Evolutionary conservation across 2,329 filamentous ascomycete genomes (phyloP).

Genomic region (Ceratocystis papillata): DNA sequence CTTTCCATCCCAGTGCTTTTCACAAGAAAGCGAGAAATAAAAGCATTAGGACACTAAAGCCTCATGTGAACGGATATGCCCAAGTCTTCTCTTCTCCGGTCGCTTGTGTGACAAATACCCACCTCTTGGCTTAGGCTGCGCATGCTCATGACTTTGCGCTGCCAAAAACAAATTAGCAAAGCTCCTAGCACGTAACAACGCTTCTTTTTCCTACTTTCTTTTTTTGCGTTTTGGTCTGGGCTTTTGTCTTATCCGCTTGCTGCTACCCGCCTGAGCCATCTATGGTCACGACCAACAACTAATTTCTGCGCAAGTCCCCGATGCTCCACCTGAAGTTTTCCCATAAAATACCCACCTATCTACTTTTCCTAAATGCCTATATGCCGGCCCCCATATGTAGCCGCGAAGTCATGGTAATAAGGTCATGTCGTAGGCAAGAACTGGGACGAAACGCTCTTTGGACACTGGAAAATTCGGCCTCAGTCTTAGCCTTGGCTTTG

Average conservation of each 20-base stretch:
- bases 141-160: background rate
- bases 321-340: too few relatives aligned
- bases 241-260: background rate
- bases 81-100: background rate
- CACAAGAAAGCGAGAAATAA: background rate
- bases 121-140: background rate
- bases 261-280: too few relatives aligned
- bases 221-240: background rate
- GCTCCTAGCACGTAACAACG: background rate
- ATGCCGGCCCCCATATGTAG: too few relatives aligned
- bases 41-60: background rate
- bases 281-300: too few relatives aligned
- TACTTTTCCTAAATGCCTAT: too few relatives aligned
- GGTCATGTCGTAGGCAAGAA: too few relatives aligned
- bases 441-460: too few relatives aligned
- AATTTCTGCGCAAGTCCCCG: too few relatives aligned
- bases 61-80: background rate
- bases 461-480: too few relatives aligned
- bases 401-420: too few relatives aligned
- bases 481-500: too few relatives aligned
- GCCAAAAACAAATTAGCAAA: background rate
- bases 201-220: background rate
- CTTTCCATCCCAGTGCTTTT: constrained; percentile 1
- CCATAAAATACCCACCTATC: too few relatives aligned
- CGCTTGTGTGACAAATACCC: background rate